Percentiles rank a stretch among this genome's conserved stretches.
Evolutionary conservation across 148 eudicot genomes (phyloP).

Genomic region (Polygonum maritimum): DNA sequence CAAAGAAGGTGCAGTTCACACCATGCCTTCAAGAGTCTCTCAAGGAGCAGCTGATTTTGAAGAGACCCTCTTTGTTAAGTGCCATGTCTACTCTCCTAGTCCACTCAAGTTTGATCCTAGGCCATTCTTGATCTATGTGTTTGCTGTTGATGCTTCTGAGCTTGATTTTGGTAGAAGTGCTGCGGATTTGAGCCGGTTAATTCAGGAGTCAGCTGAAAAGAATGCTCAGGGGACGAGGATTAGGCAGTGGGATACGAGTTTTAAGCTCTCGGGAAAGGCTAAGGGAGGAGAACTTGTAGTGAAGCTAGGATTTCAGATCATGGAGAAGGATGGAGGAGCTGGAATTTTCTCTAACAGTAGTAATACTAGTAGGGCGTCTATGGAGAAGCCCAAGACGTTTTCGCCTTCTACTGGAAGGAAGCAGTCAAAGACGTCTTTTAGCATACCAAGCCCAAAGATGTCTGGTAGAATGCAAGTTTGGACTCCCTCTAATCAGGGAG

Average conservation of each 20-base stretch:
- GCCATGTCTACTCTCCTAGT: slow-evolving; percentile 52
- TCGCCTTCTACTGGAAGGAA: slow-evolving; percentile 51
- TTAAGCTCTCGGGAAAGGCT: slow-evolving; percentile 70
- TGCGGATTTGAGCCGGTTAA: slow-evolving; percentile 67
- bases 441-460: slow-evolving; percentile 83
- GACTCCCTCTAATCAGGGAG: slow-evolving; percentile 54
- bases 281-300: slow-evolving; percentile 77
- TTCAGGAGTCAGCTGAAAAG: slow-evolving; percentile 71
- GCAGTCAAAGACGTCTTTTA: slow-evolving; percentile 79
- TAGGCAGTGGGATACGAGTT: slow-evolving; percentile 79
- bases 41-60: slow-evolving; percentile 95
- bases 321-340: slow-evolving; percentile 87
- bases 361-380: slow-evolving; percentile 29
- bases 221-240: slow-evolving; percentile 56
- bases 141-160: slow-evolving; percentile 78
- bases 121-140: slow-evolving; percentile 59
- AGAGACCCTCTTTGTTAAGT: slow-evolving; percentile 71
- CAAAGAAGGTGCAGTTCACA: slow-evolving; percentile 79
- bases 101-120: slow-evolving; percentile 57
- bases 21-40: slow-evolving; percentile 91
- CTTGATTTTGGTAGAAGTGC: slow-evolving; percentile 72
- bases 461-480: slow-evolving; percentile 42
- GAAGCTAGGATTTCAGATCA: slow-evolving; percentile 80
- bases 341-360: slow-evolving; percentile 28
- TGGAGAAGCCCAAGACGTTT: slow-evolving; percentile 24